Conservation (phyloP, 2,329 filamentous ascomycete genomes). For the Pestalotiopsis sp. region DNA sequence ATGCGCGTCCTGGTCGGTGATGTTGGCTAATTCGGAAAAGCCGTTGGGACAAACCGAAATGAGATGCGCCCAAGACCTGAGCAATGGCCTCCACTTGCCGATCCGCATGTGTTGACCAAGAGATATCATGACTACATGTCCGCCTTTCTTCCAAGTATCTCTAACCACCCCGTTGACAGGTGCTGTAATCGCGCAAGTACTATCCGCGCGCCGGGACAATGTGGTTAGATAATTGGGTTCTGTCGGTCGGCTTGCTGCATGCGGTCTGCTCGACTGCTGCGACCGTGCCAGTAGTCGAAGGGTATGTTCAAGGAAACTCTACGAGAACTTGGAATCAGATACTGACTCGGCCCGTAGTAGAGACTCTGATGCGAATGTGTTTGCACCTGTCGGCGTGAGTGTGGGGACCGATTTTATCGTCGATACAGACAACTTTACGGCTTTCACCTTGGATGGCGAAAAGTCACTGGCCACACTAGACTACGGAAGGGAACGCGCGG, state of each 20-base stretch:
- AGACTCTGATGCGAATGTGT: background rate
- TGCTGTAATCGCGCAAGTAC: background rate
- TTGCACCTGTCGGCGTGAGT: background rate
- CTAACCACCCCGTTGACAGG: background rate
- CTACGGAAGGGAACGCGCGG: slow-evolving; percentile 1
- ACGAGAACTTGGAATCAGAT: background rate
- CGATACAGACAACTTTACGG: background rate
- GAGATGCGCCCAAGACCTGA: background rate
- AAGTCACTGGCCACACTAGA: background rate
- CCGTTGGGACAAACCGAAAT: background rate
- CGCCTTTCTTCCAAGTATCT: background rate
- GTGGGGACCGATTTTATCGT: background rate
- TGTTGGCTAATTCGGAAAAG: background rate
- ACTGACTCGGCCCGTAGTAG: background rate
- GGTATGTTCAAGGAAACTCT: background rate
- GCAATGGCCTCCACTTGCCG: background rate
- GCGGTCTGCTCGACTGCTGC: background rate
- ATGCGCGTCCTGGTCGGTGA: background rate
- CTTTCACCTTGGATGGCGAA: background rate
- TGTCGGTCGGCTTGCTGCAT: background rate
- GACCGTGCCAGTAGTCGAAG: background rate
- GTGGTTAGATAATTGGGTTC: background rate
- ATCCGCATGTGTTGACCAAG: background rate
- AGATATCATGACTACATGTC: background rate
- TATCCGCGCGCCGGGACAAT: background rate